Evolutionary conservation across 768 basidiomycete genomes (phyloP), one percentile per base, ranked within the genome.

Genomic region (Obba rivulosa): DNA sequence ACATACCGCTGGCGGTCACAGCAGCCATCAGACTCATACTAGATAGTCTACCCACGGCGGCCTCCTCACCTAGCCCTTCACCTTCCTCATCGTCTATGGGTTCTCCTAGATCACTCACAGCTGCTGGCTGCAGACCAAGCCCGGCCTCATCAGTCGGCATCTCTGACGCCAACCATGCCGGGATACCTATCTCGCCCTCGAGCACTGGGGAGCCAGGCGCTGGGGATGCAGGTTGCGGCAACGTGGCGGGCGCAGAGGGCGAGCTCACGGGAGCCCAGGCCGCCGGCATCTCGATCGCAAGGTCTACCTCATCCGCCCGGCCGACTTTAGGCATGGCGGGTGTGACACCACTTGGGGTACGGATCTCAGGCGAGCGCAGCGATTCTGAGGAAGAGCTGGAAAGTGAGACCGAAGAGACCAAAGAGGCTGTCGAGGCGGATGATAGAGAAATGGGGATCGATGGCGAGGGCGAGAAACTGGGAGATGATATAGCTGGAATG

Each of bases 11-110:
- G 22, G 91, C 88, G 24, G 87, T 79, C 11, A 92, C 81, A 8
- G 90, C 83, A 34, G 92, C 92, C 72, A 95, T 88, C 43, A 96
- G 69, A 62, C 89, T 91, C 92, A 96, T 92, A 58, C 91, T 91
- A 4, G 90, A 88, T 42, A 95, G 71, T 49, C 92, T 77, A 4
- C 94, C 94, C 17, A 92, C 76, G 4, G 87, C 81, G 13, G 86
- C 89, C 62, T 94, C 90, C 55, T 91, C 80, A 24, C 67, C 69
- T 14, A 67, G 56, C 47, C 71, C 69, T 22, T 59, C 53, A 24
- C 69, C 78, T 44, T 74, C 73, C 24, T 73, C 73, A 11, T 69
- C 44, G 23, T 63, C 59, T 38, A 49, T 44, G 28, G 7, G 5
- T 31, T 31, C 28, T 42, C 57, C 51, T 43, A 48, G 40, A 28